Percentiles rank a stretch among this genome's conserved stretches.
Conservation (phyloP, 2,329 filamentous ascomycete genomes). For the Colletotrichum eleusines region DNA sequence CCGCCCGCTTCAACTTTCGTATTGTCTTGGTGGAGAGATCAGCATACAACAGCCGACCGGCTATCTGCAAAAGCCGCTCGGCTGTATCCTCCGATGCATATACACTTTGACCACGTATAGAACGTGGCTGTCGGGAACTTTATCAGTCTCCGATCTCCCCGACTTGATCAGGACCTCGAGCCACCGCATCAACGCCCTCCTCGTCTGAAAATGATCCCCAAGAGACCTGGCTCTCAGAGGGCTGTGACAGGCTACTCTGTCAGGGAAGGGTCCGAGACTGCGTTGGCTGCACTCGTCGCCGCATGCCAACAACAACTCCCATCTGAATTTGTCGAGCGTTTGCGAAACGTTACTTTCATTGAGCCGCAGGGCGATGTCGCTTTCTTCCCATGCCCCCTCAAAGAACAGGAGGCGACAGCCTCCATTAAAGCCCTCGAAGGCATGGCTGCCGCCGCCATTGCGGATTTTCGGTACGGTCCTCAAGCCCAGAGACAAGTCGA, state of each 20-base stretch:
- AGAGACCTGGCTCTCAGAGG: slow-evolving; percentile 32
- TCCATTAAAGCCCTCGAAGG: slow-evolving; percentile 72
- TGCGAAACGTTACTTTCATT: slow-evolving; percentile 49
- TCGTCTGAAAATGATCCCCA: slow-evolving; percentile 32
- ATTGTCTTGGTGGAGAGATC: slow-evolving; percentile 25
- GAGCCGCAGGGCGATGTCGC: slow-evolving; percentile 48
- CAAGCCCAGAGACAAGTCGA: slow-evolving; percentile 55
- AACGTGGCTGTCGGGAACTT: slow-evolving; percentile 37
- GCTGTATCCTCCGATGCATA: slow-evolving; percentile 23
- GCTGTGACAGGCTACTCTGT: slow-evolving; percentile 47
- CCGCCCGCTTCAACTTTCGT: slow-evolving; percentile 10
- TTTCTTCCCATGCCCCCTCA: slow-evolving; percentile 56
- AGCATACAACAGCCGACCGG: slow-evolving; percentile 23
- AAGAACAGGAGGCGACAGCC: slow-evolving; percentile 54
- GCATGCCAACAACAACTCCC: slow-evolving; percentile 50
- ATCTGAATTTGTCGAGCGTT: slow-evolving; percentile 46
- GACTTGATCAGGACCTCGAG: slow-evolving; percentile 4
- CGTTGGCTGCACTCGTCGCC: slow-evolving; percentile 47
- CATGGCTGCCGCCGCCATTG: slow-evolving; percentile 69
- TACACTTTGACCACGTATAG: slow-evolving; percentile 30
- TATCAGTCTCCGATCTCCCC: slow-evolving; percentile 6
- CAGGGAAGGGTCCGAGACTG: slow-evolving; percentile 48
- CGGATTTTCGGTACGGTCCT: slow-evolving; percentile 64
- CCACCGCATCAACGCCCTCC: neutral
- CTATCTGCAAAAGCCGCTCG: slow-evolving; percentile 10